phyloP scores from a whole-genome alignment of 2,329 filamentous ascomycete species.

The Fusarium sp. region DNA sequence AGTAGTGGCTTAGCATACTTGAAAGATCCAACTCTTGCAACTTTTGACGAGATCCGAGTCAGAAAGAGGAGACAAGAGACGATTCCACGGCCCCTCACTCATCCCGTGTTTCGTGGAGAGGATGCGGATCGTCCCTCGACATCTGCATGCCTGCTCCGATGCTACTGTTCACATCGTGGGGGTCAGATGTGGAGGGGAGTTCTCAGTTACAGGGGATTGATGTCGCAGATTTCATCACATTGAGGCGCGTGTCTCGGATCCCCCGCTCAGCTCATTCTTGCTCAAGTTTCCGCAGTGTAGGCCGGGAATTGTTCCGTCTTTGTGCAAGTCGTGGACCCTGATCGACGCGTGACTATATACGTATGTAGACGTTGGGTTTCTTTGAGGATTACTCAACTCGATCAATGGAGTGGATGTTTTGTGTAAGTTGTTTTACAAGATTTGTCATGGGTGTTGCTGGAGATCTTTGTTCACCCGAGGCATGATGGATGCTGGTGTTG shows the following conservation, averaged over 20 bases:
- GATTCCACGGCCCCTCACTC: not conserved
- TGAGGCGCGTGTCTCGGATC: not conserved
- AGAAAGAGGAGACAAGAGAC: not conserved
- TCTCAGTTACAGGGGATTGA: not conserved
- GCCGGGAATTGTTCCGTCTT: not conserved
- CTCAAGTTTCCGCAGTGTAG: not conserved
- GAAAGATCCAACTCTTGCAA: not conserved
- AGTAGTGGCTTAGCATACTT: not conserved
- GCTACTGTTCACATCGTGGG: not conserved
- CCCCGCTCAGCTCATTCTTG: not conserved
- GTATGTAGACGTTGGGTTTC: not conserved
- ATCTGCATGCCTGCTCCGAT: not conserved
- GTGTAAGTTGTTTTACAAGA: not conserved
- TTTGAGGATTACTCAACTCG: not conserved
- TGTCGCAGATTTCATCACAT: not conserved
- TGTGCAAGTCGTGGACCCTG: not conserved
- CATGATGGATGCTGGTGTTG: not conserved
- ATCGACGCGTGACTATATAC: not conserved
- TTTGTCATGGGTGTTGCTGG: not conserved
- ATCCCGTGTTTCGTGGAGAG: conserved; percentile 1
- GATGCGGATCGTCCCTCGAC: not conserved
- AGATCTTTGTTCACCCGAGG: not conserved
- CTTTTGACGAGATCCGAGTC: not conserved
- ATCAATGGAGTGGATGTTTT: not conserved
- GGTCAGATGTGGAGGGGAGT: not conserved